phyloP scores from a whole-genome alignment of 108 stramenopile genomes.

The Pelagomonas calceolata region DNA sequence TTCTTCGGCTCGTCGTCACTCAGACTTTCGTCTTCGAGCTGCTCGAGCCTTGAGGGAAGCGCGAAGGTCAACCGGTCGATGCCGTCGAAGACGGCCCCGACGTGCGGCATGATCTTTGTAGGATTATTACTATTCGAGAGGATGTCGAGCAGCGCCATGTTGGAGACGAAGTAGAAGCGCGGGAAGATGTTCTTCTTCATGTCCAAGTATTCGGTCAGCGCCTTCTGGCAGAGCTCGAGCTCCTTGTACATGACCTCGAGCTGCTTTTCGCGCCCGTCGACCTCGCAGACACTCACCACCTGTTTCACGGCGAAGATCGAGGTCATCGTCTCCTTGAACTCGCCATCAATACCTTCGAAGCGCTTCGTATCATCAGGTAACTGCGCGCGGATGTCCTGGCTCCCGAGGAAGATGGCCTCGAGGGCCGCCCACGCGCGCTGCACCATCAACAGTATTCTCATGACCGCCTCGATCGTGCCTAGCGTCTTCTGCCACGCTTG shows the following conservation, averaged over 20 bases:
- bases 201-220: constrained; percentile 31
- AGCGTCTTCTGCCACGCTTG: constrained; percentile 21
- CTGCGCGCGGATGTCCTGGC: constrained; percentile 32
- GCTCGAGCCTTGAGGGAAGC: not conserved
- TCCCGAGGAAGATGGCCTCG: constrained; percentile 35
- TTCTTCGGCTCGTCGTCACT: not conserved
- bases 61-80: constrained; percentile 33
- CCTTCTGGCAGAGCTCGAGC: constrained; percentile 30
- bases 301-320: constrained; percentile 2
- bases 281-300: constrained; percentile 13
- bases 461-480: constrained; percentile 22
- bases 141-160: constrained; percentile 32
- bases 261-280: constrained; percentile 18
- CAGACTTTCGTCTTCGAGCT: not conserved
- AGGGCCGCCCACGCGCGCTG: constrained; percentile 32
- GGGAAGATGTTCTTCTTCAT: constrained; percentile 36
- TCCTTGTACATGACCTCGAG: constrained; percentile 15
- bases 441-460: constrained; percentile 15
- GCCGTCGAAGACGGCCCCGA: constrained; percentile 44
- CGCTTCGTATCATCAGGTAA: constrained; percentile 34
- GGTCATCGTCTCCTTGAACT: constrained; percentile 29
- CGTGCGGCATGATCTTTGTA: constrained; percentile 42
- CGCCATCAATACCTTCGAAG: constrained; percentile 30
- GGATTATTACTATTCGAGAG: constrained; percentile 45
- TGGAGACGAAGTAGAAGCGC: constrained; percentile 38